Evolutionary conservation across 1,284 basidiomycete genomes (phyloP), one percentile per base, ranked within the genome.

Genomic region (Tremellales sp.): DNA sequence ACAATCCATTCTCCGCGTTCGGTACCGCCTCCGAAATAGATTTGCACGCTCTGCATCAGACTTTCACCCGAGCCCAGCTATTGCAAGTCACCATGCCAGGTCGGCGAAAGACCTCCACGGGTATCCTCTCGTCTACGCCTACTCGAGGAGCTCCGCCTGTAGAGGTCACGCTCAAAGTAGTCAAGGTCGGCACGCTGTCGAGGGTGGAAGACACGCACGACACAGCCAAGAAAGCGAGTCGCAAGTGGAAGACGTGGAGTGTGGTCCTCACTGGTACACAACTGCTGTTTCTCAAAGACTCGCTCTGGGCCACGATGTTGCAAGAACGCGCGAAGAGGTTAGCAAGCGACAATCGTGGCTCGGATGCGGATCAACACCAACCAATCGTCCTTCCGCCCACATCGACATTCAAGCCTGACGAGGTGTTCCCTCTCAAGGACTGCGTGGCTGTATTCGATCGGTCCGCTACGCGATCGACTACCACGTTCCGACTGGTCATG

Each of bases 161-260:
- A 15, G 58, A 58, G 48, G 52, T 70, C 63, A 78, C 78, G 8
- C 73, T 97, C 51, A 87, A 82, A 64, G 78, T 97, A 17, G 84
- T 85, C 8, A 94, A 93, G 70, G 81, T 87, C 7, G 92, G 91
- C 5, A 62, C 87, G 12, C 76, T 97, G 45, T 83, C 82, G 53
- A 82, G 92, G 48, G 96, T 93, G 72, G 21, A 46, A 75, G 90
- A 94, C 50, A 88, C 92, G 58, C 66, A 83, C 0, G 61, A 82
- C 1, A 85, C 87, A 56, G 84, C 84, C 4, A 89, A 82, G 72
- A 89, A 85, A 60, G 78, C 84, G 1, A 76, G 76, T 57, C 81
- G 89, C 42, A 97, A 92, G 73, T 98, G 94, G 94, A 86, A 81
- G 63, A 77, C 83, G 27, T 94, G 85, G 81, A 87, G 84, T 53